A percentile compares a stretch with the other conserved stretches of the same genome.
These are phyloP conservation scores for Neonectria ditissima DNA, from an alignment of 2,329 filamentous ascomycete species.

Conservation along the genomic window DNA sequence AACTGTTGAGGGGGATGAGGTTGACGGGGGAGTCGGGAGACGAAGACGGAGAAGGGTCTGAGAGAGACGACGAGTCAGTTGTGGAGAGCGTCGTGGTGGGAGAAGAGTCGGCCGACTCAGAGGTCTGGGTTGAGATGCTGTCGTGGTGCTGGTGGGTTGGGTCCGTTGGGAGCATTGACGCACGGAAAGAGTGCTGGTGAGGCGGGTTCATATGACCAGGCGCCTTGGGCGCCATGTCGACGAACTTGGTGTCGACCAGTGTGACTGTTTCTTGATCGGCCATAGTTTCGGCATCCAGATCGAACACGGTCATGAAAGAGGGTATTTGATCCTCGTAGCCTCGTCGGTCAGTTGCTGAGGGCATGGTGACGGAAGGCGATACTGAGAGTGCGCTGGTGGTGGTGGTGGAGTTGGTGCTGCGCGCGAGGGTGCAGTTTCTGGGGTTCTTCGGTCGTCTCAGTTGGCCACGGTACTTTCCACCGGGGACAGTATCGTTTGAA, in stretches of 20 bases:
- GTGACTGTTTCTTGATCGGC: constrained; percentile 66
- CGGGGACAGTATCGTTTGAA: constrained; percentile 36
- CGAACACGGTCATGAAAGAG: constrained; percentile 81
- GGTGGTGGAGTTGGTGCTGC: constrained; percentile 19
- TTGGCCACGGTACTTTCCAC: constrained; percentile 37
- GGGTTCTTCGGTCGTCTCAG: constrained; percentile 20
- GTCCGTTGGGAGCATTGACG: constrained; percentile 58
- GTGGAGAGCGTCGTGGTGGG: constrained; percentile 95
- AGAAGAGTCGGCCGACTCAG: constrained; percentile 91
- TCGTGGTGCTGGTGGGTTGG: constrained; percentile 76
- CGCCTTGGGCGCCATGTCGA: constrained; percentile 58
- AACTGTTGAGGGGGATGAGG: constrained; percentile 77
- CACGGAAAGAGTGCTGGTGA: constrained; percentile 53
- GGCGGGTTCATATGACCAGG: constrained; percentile 53
- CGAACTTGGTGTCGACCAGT: constrained; percentile 65
- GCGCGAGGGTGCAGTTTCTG: constrained; percentile 20
- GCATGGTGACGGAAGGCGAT: constrained; percentile 60
- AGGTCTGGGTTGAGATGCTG: constrained; percentile 81
- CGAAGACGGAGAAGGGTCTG: constrained; percentile 90
- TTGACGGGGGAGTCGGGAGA: constrained; percentile 91
- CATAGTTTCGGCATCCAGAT: constrained; percentile 69
- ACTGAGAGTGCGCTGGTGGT: constrained; percentile 12
- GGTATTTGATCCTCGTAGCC: constrained; percentile 78
- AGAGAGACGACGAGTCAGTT: constrained; percentile 89
- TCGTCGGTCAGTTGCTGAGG: constrained; percentile 70